A percentile compares a stretch with the other conserved stretches of the same genome.
These are phyloP conservation scores for Pyronema omphalodes DNA, from an alignment of 495 filamentous ascomycete species.

Conservation along the genomic window DNA sequence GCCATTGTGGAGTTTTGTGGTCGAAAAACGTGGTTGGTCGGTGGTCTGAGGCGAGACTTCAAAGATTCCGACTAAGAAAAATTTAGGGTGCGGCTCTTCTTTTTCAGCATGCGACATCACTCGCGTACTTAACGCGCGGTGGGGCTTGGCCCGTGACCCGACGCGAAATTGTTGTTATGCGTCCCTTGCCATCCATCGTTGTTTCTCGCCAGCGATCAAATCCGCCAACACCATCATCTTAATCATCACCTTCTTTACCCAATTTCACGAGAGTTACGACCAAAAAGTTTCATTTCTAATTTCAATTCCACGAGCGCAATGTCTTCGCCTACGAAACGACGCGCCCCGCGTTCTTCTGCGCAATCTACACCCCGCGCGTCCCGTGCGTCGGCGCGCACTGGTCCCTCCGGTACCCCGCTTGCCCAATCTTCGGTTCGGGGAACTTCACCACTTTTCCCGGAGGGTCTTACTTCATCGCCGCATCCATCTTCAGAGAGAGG, in stretches of 20 bases:
- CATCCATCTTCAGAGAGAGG: constrained; percentile 15
- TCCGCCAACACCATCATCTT: neutral
- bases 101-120: neutral
- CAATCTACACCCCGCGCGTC: constrained; percentile 14
- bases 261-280: neutral
- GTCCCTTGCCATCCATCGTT: neutral
- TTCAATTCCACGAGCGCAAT: constrained; percentile 2
- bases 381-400: neutral
- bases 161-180: neutral
- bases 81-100: constrained; percentile 1
- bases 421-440: constrained; percentile 6
- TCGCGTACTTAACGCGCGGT: neutral
- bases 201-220: neutral
- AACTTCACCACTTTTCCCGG: constrained; percentile 14
- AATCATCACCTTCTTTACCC: neutral
- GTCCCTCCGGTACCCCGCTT: constrained; percentile 5
- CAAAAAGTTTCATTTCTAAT: neutral
- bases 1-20: neutral
- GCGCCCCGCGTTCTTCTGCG: constrained; percentile 10
- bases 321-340: constrained; percentile 20
- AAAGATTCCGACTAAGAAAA: neutral
- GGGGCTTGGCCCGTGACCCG: neutral
- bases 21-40: neutral
- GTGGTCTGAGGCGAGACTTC: neutral
- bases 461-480: constrained; percentile 12